Evolutionary conservation across 75 land plant genomes (phyloP), one percentile per base, ranked within the genome.

Genomic region (Picea glauca): DNA sequence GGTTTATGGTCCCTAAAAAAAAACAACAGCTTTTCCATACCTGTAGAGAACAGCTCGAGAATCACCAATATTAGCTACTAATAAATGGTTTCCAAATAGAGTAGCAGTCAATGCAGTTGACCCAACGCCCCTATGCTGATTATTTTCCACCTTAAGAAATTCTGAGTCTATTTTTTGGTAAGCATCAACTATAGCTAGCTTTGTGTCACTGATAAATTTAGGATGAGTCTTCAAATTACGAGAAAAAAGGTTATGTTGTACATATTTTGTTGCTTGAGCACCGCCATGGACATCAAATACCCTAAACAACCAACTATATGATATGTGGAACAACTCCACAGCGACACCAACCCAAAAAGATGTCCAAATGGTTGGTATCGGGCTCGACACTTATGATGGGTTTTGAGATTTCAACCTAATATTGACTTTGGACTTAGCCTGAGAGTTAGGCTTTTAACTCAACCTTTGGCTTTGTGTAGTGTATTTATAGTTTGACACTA

Each of bases 101-200:
- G 94, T 83, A 59, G 99, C 99, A 46, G 97, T 96, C 62, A 97
- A 96, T 77, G 99, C 99, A 76, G 99, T 96, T 76, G 97, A 93
- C 11, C 99, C 99, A 66, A 97, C 99, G 87, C 94, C 99, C 77
- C 93, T 81, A 73, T 91, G 88, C 81, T 92, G 91, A 85, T 66
- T 85, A 64, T 84, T 89, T 60, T 96, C 94, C 3, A 85, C 87
- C 78, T 90, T 91, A 62, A 96, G 85, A 80, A 92, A 94, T 18
- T 94, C 97, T 3, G 94, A 84, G 78, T 96, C 99, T 30, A 97
- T 96, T 62, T 89, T 88, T 83, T 78, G 87, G 85, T 92, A 96
- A 26, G 96, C 90, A 81, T 96, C 99, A 81, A 90, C 91, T 86
- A 93, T 93, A 72, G 96, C 96, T 13, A 82, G 80, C 75, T 88